phyloP scores from a whole-genome alignment of 495 filamentous ascomycete genomes.

The Neurospora sp. region DNA sequence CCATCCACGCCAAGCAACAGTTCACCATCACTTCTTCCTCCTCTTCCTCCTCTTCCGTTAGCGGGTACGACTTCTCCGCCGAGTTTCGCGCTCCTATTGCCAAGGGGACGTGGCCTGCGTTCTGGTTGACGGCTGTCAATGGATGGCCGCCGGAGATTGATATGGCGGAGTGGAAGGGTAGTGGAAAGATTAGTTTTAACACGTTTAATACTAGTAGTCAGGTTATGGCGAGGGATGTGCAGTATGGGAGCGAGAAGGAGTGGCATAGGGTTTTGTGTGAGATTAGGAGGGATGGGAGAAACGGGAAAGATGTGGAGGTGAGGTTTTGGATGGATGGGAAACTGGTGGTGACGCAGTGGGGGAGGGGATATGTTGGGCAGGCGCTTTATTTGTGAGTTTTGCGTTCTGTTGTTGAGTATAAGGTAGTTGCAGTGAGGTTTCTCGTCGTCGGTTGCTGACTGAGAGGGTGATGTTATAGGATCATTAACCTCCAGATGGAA shows the following conservation, averaged over 20 bases:
- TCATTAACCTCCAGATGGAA: constrained; percentile 41
- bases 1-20: constrained; percentile 37
- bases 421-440: background rate
- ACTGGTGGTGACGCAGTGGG: constrained; percentile 41
- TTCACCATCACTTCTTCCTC: constrained; percentile 23
- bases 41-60: too few species aligned
- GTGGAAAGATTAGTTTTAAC: constrained; percentile 51
- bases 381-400: constrained; percentile 35
- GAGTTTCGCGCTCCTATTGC: constrained; percentile 42
- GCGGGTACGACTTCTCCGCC: constrained; percentile 34
- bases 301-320: constrained; percentile 38
- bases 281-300: constrained; percentile 17
- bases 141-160: constrained; percentile 58
- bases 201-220: constrained; percentile 47
- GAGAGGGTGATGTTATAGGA: constrained; percentile 18
- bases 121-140: constrained; percentile 52
- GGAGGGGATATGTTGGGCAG: constrained; percentile 37
- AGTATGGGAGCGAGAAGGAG: constrained; percentile 29
- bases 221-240: constrained; percentile 36
- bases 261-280: constrained; percentile 43
- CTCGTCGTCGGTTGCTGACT: background rate
- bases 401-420: background rate
- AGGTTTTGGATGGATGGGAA: constrained; percentile 45
- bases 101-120: constrained; percentile 48
- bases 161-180: constrained; percentile 53